These are phyloP conservation scores for Wickerhamiella parazyma DNA, from an alignment of 805 yeast species.

Conservation along the genomic window DNA sequence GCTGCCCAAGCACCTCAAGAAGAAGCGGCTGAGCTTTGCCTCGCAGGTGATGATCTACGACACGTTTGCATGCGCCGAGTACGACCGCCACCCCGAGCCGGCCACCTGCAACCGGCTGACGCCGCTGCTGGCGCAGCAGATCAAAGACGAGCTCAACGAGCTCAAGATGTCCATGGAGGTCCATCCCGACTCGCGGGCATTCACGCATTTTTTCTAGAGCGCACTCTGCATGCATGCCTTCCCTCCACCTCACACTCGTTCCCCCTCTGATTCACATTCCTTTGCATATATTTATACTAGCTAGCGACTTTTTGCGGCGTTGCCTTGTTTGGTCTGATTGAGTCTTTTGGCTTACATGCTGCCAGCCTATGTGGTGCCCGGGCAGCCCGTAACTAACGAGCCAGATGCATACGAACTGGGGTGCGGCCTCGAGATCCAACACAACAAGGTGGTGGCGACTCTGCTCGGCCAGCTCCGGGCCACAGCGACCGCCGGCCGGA, in stretches of 20 bases:
- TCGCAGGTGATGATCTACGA: constrained; percentile 73
- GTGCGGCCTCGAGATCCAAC: constrained; percentile 43
- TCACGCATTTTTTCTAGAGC: constrained; percentile 75
- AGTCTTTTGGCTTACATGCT: constrained; percentile 15
- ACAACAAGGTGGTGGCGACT: constrained; percentile 40
- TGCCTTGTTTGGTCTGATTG: no score
- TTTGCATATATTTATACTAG: not conserved
- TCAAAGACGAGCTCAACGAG: constrained; percentile 71
- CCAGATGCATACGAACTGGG: constrained; percentile 43
- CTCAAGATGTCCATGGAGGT: constrained; percentile 71
- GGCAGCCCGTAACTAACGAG: constrained; percentile 48
- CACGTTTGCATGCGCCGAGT: constrained; percentile 69
- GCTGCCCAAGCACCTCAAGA: constrained; percentile 4
- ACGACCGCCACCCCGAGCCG: constrained; percentile 83
- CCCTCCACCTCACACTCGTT: no score
- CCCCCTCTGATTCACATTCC: not conserved
- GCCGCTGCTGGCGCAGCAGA: constrained; percentile 71
- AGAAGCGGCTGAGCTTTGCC: constrained; percentile 35
- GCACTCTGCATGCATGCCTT: no score
- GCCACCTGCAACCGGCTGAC: constrained; percentile 89
- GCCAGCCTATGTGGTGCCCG: constrained; percentile 55
- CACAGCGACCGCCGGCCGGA: constrained; percentile 15
- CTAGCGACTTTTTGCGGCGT: not conserved
- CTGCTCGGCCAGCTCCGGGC: constrained; percentile 43
- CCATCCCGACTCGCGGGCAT: constrained; percentile 63